Evolutionary conservation across 257 asterid genomes (phyloP).

Genomic region (Gentiana dahurica): DNA sequence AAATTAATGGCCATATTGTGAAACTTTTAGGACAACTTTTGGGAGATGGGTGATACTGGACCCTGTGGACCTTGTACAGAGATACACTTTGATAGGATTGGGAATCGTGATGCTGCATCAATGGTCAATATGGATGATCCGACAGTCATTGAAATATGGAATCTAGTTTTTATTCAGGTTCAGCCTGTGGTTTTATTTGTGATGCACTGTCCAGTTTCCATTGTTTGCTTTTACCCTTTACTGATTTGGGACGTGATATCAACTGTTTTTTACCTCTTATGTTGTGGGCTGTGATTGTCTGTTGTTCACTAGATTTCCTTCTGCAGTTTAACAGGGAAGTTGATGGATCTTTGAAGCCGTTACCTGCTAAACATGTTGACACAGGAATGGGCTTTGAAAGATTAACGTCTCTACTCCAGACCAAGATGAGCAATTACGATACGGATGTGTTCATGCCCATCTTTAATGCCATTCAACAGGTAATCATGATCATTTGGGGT

Average conservation of each 20-base stretch:
- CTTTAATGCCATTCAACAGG: slow-evolving; percentile 80
- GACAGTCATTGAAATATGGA: slow-evolving; percentile 97
- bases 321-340: slow-evolving; percentile 86
- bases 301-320: slow-evolving; percentile 1
- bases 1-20: too few species aligned
- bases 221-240: not conserved
- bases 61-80: slow-evolving; percentile 99
- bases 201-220: not conserved
- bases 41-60: slow-evolving; percentile 99
- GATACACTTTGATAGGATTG: slow-evolving; percentile 90
- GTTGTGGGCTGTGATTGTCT: not conserved
- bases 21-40: slow-evolving; percentile 65
- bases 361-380: slow-evolving; percentile 94
- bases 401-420: slow-evolving; percentile 89
- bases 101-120: slow-evolving; percentile 83
- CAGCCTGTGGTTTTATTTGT: slow-evolving; percentile 39
- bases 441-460: slow-evolving; percentile 86
- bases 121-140: slow-evolving; percentile 92
- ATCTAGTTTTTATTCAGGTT: slow-evolving; percentile 97
- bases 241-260: not conserved
- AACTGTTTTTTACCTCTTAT: not conserved
- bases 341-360: slow-evolving; percentile 78
- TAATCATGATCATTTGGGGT: slow-evolving; percentile 9
- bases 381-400: slow-evolving; percentile 99
- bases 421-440: slow-evolving; percentile 95